Base-by-base conservation (phyloP, 352 stramenopile genomes). In the Globisporangium ultimum region DNA sequence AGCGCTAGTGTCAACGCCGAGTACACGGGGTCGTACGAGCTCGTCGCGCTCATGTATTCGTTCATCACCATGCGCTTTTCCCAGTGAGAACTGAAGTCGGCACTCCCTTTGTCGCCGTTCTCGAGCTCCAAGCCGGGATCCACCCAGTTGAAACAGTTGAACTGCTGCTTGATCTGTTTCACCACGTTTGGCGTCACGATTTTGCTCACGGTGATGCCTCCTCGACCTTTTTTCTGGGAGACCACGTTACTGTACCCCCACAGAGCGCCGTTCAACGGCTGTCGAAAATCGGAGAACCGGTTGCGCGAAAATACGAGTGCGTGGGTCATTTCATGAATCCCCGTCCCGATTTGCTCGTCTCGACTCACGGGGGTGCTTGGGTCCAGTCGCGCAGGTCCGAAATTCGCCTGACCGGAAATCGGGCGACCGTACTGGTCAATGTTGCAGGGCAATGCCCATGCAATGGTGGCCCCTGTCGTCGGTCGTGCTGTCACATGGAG, bases 21-120 rank as follows among this genome's bases (percentile, higher is more conserved):
- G 45, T 87, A 91, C 0, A 93, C 82, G 1, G 78, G 75, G 49
- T 90, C 86, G 53, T 89, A 87, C 46, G 79, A 74, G 36, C 74
- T 88, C 21, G 80, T 91, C 13, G 82, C 81, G 34, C 77, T 92
- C 84, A 93, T 93, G 58, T 89, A 91, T 63, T 93, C 84, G 41
- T 93, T 91, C 73, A 87, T 84, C 3, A 89, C 64, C 15, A 91
- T 48, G 18, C 84, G 82, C 38, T 94, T 92, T n/a, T 94, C 84
- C 83, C 83, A 92, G 60, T 94, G 84, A 3, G 78, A 89, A 11
- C 76, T 88, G 48, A 83, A 88, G 15, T 72, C 74, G 0, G 74
- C 62, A 48, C 76, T 85, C 7, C 84, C 83, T 1, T 73, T 71
- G 20, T 80, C 76, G 1, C 83, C 81, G 40, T 94, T 91, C 55